A percentile compares a stretch with the other conserved stretches of the same genome.
phyloP scores from a whole-genome alignment of 768 basidiomycete genomes.

The Panellus pusillus region DNA sequence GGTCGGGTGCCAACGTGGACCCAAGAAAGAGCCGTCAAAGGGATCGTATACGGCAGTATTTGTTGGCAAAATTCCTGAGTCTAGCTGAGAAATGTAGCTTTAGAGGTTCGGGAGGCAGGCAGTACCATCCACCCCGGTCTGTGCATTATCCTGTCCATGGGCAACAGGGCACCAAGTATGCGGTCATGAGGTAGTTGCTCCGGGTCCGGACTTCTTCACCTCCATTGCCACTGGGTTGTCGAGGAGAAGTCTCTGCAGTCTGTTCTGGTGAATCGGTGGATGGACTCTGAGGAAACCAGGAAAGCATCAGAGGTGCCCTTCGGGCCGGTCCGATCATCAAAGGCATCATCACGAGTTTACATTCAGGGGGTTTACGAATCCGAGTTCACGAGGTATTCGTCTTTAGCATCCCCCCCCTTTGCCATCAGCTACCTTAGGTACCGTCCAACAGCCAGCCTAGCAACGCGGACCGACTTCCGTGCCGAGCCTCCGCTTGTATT shows the following conservation, averaged over 20 bases:
- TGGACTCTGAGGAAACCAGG: slow-evolving; percentile 16
- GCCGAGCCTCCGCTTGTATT: too few species aligned
- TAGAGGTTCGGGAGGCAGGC: slow-evolving; percentile 1
- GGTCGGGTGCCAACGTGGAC: slow-evolving; percentile 27
- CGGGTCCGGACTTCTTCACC: not conserved
- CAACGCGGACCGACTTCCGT: too few species aligned
- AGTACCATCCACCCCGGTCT: slow-evolving; percentile 6
- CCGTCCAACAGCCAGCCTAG: too few species aligned
- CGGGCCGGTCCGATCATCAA: too few species aligned
- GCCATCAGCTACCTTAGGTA: too few species aligned
- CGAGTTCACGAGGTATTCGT: too few species aligned
- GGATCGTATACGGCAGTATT: slow-evolving; percentile 40
- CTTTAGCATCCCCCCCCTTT: too few species aligned
- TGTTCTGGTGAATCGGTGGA: not conserved
- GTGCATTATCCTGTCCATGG: not conserved
- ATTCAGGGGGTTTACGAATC: too few species aligned
- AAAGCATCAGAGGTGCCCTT: slow-evolving; percentile 2
- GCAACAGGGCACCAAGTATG: slow-evolving; percentile 16
- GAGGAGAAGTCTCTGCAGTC: not conserved
- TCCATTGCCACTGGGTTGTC: not conserved
- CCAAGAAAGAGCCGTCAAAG: slow-evolving; percentile 46
- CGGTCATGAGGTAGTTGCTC: slow-evolving; percentile 11
- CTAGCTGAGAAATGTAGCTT: slow-evolving; percentile 1
- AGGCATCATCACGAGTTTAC: too few species aligned
- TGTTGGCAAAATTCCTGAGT: not conserved